These are phyloP conservation scores for Triticum aestivum DNA, from an alignment of 176 grass and related monocot species.

Conservation along the genomic window IWGSC_CS_RefSeq_v2.1 NC_057799.1:611141344-611141843, in stretches of 20 bases:
- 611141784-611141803: slow-evolving; percentile 86
- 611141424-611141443: slow-evolving; percentile 94
- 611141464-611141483: slow-evolving; percentile 93
- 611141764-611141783: slow-evolving; percentile 84
- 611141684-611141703: slow-evolving; percentile 95
- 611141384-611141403: slow-evolving; percentile 81
- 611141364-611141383: slow-evolving; percentile 71
- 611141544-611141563: slow-evolving; percentile 89
- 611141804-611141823: slow-evolving; percentile 96
- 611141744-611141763: slow-evolving; percentile 50
- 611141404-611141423: slow-evolving; percentile 50
- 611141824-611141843: too few relatives aligned
- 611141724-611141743: slow-evolving; percentile 60
- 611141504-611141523: slow-evolving; percentile 61
- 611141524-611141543: slow-evolving; percentile 64
- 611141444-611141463: slow-evolving; percentile 93
- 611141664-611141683: slow-evolving; percentile 90
- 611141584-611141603: slow-evolving; percentile 95
- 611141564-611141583: slow-evolving; percentile 86
- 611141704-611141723: slow-evolving; percentile 92
- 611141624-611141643: slow-evolving; percentile 92
- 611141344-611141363: slow-evolving; percentile 73
- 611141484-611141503: slow-evolving; percentile 64
- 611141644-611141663: slow-evolving; percentile 74
- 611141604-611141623: slow-evolving; percentile 74